Percentiles rank a stretch among this genome's conserved stretches.
These are phyloP conservation scores for Venturia aucupariae DNA, from an alignment of 2,329 filamentous ascomycete genomes.

Conservation along the genomic window DNA sequence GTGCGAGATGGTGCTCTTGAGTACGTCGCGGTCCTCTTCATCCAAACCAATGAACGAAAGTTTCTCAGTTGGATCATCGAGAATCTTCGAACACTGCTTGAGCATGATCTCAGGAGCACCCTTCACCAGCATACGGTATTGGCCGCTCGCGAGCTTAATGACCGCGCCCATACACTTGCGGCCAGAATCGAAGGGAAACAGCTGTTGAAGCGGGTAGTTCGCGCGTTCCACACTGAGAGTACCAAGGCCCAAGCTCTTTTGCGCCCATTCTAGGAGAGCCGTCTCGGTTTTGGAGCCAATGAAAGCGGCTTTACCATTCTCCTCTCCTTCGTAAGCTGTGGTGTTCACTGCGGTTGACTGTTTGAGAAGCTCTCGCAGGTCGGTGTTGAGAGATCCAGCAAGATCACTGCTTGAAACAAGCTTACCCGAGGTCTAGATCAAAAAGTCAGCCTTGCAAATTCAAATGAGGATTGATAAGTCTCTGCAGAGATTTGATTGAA, in stretches of 20 bases:
- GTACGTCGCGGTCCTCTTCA: conserved; percentile 44
- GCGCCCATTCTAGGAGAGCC: conserved; percentile 60
- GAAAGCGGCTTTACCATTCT: conserved; percentile 50
- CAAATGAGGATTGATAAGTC: not conserved
- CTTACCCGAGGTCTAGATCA: not conserved
- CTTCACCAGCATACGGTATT: conserved; percentile 48
- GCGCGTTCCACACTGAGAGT: conserved; percentile 51
- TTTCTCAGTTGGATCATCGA: conserved; percentile 52
- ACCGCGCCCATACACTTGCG: conserved; percentile 64
- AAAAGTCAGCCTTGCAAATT: not conserved
- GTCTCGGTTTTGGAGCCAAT: conserved; percentile 73
- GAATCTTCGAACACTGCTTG: conserved; percentile 40
- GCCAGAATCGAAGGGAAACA: conserved; percentile 53
- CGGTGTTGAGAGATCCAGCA: conserved; percentile 3
- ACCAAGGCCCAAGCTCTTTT: conserved; percentile 56
- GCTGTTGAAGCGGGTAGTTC: conserved; percentile 49
- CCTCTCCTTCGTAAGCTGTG: conserved; percentile 58
- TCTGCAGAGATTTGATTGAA: no score
- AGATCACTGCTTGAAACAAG: conserved; percentile 8
- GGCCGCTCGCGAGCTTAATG: conserved; percentile 44
- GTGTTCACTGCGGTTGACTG: conserved; percentile 53
- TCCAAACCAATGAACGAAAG: conserved; percentile 45
- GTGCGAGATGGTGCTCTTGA: conserved; percentile 61
- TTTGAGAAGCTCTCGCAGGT: conserved; percentile 12
- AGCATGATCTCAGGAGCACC: conserved; percentile 44